Evolutionary conservation across 2,329 filamentous ascomycete genomes (phyloP), one percentile per base, ranked within the genome.

Genomic region (Pseudogymnoascus pannorum): DNA sequence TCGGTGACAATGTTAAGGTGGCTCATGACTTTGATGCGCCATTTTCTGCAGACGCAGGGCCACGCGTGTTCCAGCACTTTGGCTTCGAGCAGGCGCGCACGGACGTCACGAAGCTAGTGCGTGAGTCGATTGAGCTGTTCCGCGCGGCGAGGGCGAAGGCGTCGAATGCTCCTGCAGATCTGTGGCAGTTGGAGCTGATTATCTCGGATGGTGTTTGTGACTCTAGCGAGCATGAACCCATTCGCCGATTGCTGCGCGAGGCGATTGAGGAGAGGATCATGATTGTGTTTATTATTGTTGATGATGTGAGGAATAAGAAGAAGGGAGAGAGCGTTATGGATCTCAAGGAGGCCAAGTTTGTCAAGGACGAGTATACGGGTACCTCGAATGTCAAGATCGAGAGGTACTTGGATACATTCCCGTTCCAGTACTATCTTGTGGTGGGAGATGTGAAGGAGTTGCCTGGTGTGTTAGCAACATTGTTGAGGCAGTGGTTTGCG

Each of bases 261-360:
- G 93, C 94, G 1, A 86, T 92, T 70, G 92, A 97, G 74, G 91
- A 97, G 75, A 82, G 92, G 14, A 95, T 99, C 72, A 97, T 99
- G 91, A 87, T 97, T 65, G 93, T 99, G 5, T 99, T 99, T 73
- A 91, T 99, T 68, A 89, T 99, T 69, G 91, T 99, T 71, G 94
- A 99, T 77, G 80, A 84, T 48, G 71, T 79, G 20, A 75, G 75
- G 62, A 74, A 74, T 22, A 77, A 79, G 65, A 78, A 79, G 66
- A 75, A 78, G 58, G 81, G 80, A 54, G 81, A 85, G 64, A 89
- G 86, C 68, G 95, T 99, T 64, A 76, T 97, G 69, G 92, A 97
- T 72, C 80, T 97, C 69, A 91, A 92, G 73, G 88, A 92, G 74
- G 93, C 92, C 36, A 86, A 86, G 71, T 97, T 97, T 71, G 83